phyloP scores from a whole-genome alignment of 192 early-diverging fungal species.

The Haplosporangium gracile region DNA sequence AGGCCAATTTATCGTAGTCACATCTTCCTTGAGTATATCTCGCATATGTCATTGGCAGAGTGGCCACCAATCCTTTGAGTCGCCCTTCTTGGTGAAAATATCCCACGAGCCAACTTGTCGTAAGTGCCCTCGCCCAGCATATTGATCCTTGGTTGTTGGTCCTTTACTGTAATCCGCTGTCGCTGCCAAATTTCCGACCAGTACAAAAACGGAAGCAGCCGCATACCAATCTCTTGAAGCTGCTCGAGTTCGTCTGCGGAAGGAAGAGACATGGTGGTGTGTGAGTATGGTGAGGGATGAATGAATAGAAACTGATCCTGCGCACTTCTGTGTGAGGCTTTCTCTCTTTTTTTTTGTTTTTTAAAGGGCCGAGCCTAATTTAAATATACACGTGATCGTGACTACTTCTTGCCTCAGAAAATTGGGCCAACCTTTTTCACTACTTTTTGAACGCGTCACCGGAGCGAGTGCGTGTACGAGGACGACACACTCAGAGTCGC shows the following conservation, averaged over 20 bases:
- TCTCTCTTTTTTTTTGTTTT: slow-evolving; percentile 7
- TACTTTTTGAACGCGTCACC: slow-evolving; percentile 18
- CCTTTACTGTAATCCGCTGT: no score
- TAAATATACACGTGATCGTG: background rate
- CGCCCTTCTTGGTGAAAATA: no score
- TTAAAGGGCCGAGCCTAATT: background rate
- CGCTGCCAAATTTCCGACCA: background rate
- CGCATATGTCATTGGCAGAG: no score
- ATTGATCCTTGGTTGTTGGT: no score
- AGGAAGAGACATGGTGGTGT: slow-evolving; percentile 71
- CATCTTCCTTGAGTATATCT: no score
- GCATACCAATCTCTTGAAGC: slow-evolving; percentile 78
- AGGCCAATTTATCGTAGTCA: no score
- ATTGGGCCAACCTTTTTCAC: background rate
- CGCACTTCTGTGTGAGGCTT: background rate
- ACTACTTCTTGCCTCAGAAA: background rate
- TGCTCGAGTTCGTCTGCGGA: slow-evolving; percentile 80
- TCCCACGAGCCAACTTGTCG: background rate
- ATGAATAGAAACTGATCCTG: slow-evolving; percentile 1
- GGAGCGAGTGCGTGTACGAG: background rate
- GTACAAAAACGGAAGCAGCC: no score
- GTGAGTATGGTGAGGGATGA: background rate
- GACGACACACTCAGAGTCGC: background rate
- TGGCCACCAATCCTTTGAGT: no score
- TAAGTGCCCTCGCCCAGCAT: background rate